Base-by-base conservation (phyloP, 495 filamentous ascomycete genomes). In the Xylaria telfairii region DNA sequence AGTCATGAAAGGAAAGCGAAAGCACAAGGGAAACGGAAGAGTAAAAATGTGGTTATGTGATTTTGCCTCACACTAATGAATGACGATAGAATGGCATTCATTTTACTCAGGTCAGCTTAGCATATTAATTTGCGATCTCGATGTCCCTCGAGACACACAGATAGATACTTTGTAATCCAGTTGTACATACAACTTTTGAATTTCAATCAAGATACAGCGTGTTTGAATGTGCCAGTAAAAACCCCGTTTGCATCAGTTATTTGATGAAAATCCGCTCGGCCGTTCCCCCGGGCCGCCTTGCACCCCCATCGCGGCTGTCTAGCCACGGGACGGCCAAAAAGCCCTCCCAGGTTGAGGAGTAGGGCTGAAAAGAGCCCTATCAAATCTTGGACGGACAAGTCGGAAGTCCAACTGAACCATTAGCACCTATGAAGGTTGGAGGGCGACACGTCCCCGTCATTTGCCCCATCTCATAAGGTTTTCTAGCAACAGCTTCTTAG, bases 1-100 rank as follows among this genome's bases (percentile, higher is more conserved):
- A 68, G n/a, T 67, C 53, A 64, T 77, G 47, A 78, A 57, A 41
- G 10, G 34, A 17, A 42, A 13, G 28, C 6, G 26, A 68, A 59
- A 56, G 65, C 53, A 60, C 21, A 47, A 65, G 63, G 70, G 54
- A 26, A 73, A 24, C 46, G 56, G 57, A 53, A n/a, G 56, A 56
- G 19, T 26, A 44, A 53, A 49, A 15, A 47, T 47, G 54, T 49
- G 65, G 60, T 67, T 47, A 42, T 67, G 68, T 69, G 19, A 41
- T 34, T 62, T 61, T 39, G 30, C 19, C 56, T 64, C 59, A 56
- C 46, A 41, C 7, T 70, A 32, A 63, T 69, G 68, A 59, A 70
- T 56, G 60, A 70, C 37, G 46, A 64, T 32, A 39, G 19, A 41
- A 30, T 34, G 39, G 28, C 57, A 32, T 54, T 62, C 21, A 13